These are phyloP conservation scores for Sclerotinia minor DNA, from an alignment of 2,329 filamentous ascomycete species.

Conservation along the genomic window DNA sequence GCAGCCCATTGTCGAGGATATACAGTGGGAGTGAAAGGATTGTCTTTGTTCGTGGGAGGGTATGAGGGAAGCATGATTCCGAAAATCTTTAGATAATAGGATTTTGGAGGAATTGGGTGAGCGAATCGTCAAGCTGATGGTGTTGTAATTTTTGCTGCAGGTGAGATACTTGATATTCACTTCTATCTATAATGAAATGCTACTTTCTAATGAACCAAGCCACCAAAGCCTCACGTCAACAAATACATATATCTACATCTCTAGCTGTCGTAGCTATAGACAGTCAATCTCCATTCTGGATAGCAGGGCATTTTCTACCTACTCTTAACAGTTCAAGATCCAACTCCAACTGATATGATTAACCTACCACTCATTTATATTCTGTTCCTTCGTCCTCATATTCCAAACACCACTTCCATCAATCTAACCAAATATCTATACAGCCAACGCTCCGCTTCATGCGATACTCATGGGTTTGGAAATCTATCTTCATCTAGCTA, in stretches of 20 bases:
- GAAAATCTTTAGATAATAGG: neutral
- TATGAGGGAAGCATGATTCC: too few species aligned
- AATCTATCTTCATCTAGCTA: neutral
- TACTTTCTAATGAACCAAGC: neutral
- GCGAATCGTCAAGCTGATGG: neutral
- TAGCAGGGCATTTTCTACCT: neutral
- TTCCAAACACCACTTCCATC: neutral
- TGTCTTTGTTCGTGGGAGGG: neutral
- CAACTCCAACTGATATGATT: neutral
- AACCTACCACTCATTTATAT: too few species aligned
- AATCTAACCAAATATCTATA: neutral
- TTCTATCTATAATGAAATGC: neutral
- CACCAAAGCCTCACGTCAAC: too few species aligned
- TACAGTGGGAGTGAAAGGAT: accelerated
- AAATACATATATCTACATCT: neutral
- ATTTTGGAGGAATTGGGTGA: neutral
- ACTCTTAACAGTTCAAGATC: too few species aligned
- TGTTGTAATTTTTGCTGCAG: too few species aligned
- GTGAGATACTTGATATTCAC: neutral
- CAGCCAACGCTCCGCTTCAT: neutral
- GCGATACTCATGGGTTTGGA: neutral
- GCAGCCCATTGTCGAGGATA: neutral
- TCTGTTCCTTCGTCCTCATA: neutral
- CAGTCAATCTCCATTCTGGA: neutral
- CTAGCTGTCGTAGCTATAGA: neutral